Evolutionary conservation across 768 basidiomycete species (phyloP).

Genomic region (Auricularia auricula-judae): DNA sequence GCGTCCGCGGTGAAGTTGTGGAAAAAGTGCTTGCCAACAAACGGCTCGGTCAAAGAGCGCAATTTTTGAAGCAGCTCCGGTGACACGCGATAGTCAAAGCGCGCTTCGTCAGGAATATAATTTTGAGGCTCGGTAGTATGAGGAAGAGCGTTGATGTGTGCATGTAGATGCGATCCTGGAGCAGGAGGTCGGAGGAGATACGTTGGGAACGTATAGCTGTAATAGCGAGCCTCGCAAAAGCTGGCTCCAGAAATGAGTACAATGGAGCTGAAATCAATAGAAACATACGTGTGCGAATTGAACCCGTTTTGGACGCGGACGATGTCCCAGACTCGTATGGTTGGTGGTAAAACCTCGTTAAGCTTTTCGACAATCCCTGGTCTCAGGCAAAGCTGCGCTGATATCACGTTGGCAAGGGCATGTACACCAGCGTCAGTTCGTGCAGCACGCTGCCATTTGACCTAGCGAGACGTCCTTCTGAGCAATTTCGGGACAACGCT

Average conservation of each 20-base stretch:
- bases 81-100: background rate
- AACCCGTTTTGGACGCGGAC: conserved; percentile 69
- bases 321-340: conserved; percentile 80
- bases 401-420: conserved; percentile 88
- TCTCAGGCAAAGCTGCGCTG: conserved; percentile 77
- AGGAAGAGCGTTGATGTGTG: background rate
- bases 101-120: background rate
- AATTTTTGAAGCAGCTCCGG: conserved; percentile 43
- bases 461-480: conserved; percentile 32
- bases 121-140: background rate
- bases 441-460: conserved; percentile 80
- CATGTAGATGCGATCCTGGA: background rate
- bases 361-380: conserved; percentile 58
- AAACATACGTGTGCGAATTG: conserved; percentile 57
- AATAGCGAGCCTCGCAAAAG: conserved; percentile 88
- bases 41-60: conserved; percentile 46
- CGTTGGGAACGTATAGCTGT: conserved; percentile 93
- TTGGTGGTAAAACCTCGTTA: conserved; percentile 81
- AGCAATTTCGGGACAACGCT: background rate
- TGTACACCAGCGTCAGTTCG: conserved; percentile 97
- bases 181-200: conserved; percentile 82
- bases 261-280: background rate
- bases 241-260: conserved; percentile 26
- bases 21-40: conserved; percentile 88
- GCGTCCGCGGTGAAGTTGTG: conserved; percentile 97